Evolutionary conservation across 2,329 filamentous ascomycete species (phyloP).

Genomic region (Triangularia setosa): DNA sequence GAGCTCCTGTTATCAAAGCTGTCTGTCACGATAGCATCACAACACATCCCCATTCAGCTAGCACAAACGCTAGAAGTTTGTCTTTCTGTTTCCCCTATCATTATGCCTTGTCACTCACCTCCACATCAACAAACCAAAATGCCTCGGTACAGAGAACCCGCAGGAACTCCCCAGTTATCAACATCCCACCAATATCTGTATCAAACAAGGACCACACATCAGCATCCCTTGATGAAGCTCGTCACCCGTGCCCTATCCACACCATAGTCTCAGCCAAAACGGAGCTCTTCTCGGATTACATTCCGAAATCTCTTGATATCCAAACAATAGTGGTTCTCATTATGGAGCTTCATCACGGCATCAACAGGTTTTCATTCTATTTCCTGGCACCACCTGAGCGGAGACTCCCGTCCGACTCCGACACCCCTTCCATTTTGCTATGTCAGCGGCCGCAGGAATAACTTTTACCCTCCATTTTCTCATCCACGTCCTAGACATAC

Average conservation of each 20-base stretch:
- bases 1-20: not conserved
- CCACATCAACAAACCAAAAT: not conserved
- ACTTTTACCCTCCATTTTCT: not conserved
- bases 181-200: not conserved
- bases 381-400: not conserved
- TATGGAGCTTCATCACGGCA: not conserved
- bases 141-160: not conserved
- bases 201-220: not conserved
- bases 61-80: not conserved
- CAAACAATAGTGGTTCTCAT: not conserved
- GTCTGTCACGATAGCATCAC: not conserved
- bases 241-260: not conserved
- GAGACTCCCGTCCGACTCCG: not conserved
- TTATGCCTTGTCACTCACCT: not conserved
- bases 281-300: not conserved
- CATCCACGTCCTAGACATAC: too few species aligned
- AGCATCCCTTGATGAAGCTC: not conserved
- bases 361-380: not conserved
- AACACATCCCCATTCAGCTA: not conserved
- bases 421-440: not conserved
- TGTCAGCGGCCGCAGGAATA: not conserved
- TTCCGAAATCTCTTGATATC: not conserved
- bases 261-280: not conserved
- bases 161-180: not conserved
- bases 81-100: not conserved